These are phyloP conservation scores for Penicillium sp. DNA, from an alignment of 2,329 filamentous ascomycete genomes.

Conservation along the genomic window DNA sequence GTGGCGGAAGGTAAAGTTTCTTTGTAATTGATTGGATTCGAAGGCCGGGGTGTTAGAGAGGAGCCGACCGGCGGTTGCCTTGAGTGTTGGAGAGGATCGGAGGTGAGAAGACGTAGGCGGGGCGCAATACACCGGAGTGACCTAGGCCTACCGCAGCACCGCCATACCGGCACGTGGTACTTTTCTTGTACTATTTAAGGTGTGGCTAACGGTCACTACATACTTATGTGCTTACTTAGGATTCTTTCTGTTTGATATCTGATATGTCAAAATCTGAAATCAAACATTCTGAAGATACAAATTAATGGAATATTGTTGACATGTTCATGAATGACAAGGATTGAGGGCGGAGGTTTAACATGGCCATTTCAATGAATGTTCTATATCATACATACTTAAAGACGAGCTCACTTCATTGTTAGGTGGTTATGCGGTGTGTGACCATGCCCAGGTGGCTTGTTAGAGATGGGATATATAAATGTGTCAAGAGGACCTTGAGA, in stretches of 20 bases:
- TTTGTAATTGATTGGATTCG: background rate
- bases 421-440: background rate
- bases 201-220: background rate
- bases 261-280: background rate
- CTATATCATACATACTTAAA: background rate
- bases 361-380: background rate
- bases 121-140: slow-evolving; percentile 15
- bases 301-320: background rate
- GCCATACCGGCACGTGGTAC: slow-evolving; percentile 21
- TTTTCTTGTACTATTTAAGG: slow-evolving; percentile 12
- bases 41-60: slow-evolving; percentile 9
- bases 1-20: background rate
- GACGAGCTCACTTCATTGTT: background rate
- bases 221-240: background rate
- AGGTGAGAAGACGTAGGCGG: slow-evolving; percentile 14
- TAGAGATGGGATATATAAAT: background rate
- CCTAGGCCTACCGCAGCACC: slow-evolving; percentile 12
- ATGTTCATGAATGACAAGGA: background rate
- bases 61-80: slow-evolving; percentile 28
- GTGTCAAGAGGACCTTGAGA: background rate
- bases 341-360: background rate
- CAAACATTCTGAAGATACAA: background rate
- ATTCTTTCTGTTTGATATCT: too few relatives aligned
- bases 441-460: background rate
- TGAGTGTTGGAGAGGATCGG: slow-evolving; percentile 9